These are phyloP conservation scores for Myxozyma mucilagina DNA, from an alignment of 805 yeast species.

Conservation along the genomic window DNA sequence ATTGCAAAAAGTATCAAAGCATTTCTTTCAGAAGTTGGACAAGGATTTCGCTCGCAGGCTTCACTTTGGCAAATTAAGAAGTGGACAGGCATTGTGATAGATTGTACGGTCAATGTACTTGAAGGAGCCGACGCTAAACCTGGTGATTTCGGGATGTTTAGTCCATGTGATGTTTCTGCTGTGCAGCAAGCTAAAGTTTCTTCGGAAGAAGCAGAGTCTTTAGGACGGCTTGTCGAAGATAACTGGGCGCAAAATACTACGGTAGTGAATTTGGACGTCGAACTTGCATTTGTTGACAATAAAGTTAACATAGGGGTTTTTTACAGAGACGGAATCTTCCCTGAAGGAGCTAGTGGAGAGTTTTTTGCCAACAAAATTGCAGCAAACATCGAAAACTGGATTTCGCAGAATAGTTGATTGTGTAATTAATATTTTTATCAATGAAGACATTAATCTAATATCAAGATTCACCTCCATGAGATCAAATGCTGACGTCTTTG, in stretches of 20 bases:
- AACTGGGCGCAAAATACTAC: neutral
- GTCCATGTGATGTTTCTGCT: neutral
- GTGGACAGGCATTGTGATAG: constrained; percentile 25
- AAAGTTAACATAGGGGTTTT: constrained; percentile 31
- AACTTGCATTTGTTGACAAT: constrained; percentile 20
- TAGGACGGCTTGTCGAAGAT: neutral
- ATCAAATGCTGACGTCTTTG: no score
- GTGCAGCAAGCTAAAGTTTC: neutral
- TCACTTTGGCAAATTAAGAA: constrained; percentile 18
- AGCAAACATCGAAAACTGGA: no score
- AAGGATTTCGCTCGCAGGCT: constrained; percentile 15
- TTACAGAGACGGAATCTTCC: constrained; percentile 7
- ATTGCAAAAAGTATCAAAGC: constrained; percentile 18
- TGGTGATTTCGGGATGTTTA: constrained; percentile 5
- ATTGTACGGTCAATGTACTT: constrained; percentile 28
- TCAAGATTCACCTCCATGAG: no score
- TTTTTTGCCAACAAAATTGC: neutral
- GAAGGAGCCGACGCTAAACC: constrained; percentile 13
- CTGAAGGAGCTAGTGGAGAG: constrained; percentile 2
- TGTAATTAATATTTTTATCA: neutral
- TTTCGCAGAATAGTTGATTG: neutral
- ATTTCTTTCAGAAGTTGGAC: constrained; percentile 13
- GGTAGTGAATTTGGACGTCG: constrained; percentile 27
- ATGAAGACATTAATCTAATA: neutral
- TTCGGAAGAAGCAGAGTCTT: neutral